Evolutionary conservation across 805 yeast species (phyloP), one percentile per base, ranked within the genome.

Genomic region (Pichia paraexigua): DNA sequence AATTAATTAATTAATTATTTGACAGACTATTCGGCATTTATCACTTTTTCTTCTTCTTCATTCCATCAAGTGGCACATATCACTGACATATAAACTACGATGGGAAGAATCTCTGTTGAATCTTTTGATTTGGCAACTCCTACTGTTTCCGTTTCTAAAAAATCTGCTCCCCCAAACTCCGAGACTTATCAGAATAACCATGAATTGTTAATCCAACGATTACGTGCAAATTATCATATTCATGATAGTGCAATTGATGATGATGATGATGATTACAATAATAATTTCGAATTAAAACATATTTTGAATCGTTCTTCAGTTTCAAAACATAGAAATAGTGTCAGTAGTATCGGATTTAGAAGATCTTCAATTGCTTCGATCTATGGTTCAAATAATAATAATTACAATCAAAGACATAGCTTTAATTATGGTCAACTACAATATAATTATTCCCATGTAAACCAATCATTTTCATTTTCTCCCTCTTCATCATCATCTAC

Each of bases 281-380:
- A 44, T 20, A 18, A 18, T 30, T 21, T 21, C 20, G 20, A 17
- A n/a, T n/a, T n/a, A 35, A 35, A 9, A 17, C 20, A 35, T n/a
- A 32, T 15, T 32, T 15, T 32, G n/a, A 13, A 32, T 32, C 8
- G 8, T 15, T 32, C 37, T 3, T 32, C 12, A 2, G 3, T 11
- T 3, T 32, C 37, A 32, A 13, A 13, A 32, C 37, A 32, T 8
- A 15, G 37, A 32, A 32, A 32, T 15, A 13, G 8, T 32, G 37
- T 11, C 12, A 15, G 9, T 28, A 5, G 9, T 28, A 28, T 12
- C 13, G 13, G 30, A 28, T 30, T 25, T 15, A 32, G 55, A n/a
- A 47, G 51, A 41, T 55, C 60, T 11, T 56, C 58, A 17, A 53
- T 59, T 27, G 52, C 58, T n/a, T 47, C 55, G 12, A 56, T 56